Conservation (phyloP, 139 green algal species). For the Chlorella sp. region DNA sequence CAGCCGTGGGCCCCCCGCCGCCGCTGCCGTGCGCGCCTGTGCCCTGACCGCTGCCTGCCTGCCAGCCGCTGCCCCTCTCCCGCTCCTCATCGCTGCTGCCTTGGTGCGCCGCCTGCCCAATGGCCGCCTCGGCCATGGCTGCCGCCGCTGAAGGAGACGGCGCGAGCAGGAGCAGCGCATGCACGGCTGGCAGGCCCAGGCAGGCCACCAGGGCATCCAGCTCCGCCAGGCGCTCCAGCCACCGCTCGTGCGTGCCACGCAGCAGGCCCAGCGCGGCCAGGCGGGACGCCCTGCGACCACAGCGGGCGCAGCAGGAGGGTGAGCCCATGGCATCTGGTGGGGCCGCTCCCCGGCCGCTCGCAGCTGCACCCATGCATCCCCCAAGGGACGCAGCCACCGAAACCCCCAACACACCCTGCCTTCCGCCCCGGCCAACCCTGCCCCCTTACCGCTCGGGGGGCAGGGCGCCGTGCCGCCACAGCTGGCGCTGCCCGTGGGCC, state of each 20-base stretch:
- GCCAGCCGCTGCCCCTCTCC: no score
- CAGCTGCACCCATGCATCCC: not conserved
- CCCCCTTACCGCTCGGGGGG: conserved; percentile 11
- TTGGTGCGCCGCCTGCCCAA: not conserved
- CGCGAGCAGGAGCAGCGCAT: conserved; percentile 1
- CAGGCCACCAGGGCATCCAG: conserved; percentile 9
- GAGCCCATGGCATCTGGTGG: no score
- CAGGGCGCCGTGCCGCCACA: conserved; percentile 23
- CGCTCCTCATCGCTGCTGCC: not conserved
- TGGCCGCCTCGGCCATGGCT: not conserved
- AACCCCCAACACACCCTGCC: not conserved
- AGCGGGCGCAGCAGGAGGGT: no score
- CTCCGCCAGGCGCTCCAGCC: not conserved
- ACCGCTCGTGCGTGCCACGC: not conserved
- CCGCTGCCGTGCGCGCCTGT: no score
- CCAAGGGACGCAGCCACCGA: not conserved
- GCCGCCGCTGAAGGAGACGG: not conserved
- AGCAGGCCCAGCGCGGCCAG: conserved; percentile 26
- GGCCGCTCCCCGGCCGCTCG: no score
- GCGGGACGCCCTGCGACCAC: not conserved
- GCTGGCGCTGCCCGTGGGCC: not conserved
- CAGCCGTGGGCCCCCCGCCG: no score
- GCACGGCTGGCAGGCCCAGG: not conserved
- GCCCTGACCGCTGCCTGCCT: no score
- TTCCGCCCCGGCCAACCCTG: not conserved